Conservation (phyloP, 2,329 filamentous ascomycete species). For the Coniochaeta ligniaria region DNA sequence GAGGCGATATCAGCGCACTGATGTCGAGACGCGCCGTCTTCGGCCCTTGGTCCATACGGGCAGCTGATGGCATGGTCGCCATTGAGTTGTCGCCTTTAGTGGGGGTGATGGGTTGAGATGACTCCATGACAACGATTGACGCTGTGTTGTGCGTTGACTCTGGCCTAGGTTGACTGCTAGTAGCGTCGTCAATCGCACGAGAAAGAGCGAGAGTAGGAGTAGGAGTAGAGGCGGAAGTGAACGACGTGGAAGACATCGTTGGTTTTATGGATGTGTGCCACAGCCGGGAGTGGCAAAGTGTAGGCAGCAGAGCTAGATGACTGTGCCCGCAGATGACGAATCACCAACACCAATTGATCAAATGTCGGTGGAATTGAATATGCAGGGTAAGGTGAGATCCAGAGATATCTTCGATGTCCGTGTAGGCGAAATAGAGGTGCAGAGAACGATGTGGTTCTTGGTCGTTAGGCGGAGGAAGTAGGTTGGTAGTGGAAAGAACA, state of each 20-base stretch:
- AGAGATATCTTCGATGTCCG: background rate
- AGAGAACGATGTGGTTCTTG: background rate
- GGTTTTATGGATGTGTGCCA: constrained; percentile 1
- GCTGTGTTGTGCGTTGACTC: background rate
- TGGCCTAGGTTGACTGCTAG: background rate
- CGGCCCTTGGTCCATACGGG: constrained; percentile 3
- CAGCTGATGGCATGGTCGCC: background rate
- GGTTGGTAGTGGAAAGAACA: background rate
- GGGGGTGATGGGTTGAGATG: background rate
- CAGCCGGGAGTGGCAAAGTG: constrained; percentile 10
- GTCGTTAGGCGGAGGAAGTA: background rate
- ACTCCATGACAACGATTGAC: background rate
- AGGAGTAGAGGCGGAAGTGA: background rate
- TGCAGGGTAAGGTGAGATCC: background rate
- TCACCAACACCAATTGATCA: background rate
- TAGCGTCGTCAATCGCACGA: background rate
- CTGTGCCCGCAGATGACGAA: constrained; percentile 2
- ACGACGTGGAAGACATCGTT: background rate
- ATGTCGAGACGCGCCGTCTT: constrained; percentile 39
- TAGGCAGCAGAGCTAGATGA: constrained; percentile 10
- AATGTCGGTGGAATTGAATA: background rate
- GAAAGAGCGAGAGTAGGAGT: background rate
- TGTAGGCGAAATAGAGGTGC: background rate
- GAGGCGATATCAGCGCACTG: constrained; percentile 55
- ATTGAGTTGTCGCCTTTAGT: background rate